Percentiles rank a stretch among this genome's conserved stretches.
Conservation (phyloP, 2,329 filamentous ascomycete genomes). For the Penicillium aurantiogriseum region DNA sequence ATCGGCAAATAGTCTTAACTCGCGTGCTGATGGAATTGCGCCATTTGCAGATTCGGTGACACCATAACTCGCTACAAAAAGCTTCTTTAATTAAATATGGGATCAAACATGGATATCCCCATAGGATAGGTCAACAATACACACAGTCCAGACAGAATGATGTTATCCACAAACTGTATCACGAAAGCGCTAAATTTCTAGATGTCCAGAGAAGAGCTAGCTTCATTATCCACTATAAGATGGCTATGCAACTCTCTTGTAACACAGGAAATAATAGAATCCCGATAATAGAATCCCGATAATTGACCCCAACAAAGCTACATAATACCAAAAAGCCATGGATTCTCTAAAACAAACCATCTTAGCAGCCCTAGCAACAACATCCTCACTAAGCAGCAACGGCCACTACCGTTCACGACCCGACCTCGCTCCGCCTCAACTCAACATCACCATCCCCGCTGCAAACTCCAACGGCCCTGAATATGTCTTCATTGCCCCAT, state of each 20-base stretch:
- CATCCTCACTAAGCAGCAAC: not conserved
- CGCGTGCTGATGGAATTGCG: not conserved
- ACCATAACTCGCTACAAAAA: not conserved
- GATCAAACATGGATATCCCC: not conserved
- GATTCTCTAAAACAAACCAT: not conserved
- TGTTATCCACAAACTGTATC: not conserved
- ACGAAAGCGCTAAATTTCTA: not conserved
- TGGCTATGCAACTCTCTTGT: not conserved
- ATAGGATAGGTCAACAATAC: too few species aligned
- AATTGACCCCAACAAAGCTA: not conserved
- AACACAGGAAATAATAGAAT: too few species aligned
- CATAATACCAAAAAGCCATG: not conserved
- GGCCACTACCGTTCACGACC: not conserved
- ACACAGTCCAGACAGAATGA: not conserved
- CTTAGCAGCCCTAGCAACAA: not conserved
- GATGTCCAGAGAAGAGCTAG: not conserved
- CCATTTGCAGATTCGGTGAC: not conserved
- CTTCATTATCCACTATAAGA: not conserved
- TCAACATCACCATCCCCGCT: constrained; percentile 32
- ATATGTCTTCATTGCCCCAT: constrained; percentile 35
- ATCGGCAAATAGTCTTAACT: not conserved
- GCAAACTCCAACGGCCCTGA: constrained; percentile 23
- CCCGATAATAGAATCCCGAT: not conserved
- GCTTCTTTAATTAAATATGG: not conserved
- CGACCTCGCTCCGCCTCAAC: not conserved